phyloP scores from a whole-genome alignment of 1,139 yeast genomes.

The Saccharomyces pastorianus region DNA sequence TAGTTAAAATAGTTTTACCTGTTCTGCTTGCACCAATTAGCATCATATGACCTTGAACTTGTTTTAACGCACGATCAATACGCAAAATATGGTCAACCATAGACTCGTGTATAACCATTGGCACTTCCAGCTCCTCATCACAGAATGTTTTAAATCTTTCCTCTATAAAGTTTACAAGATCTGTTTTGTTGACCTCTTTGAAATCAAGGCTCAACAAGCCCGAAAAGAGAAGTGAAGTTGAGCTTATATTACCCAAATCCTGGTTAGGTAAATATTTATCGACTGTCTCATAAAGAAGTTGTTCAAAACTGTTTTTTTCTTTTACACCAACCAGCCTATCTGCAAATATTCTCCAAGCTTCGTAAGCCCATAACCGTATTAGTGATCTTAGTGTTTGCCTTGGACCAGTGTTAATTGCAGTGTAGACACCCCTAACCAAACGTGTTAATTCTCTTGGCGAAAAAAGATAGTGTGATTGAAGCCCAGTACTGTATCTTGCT shows the following conservation, averaged over 20 bases:
- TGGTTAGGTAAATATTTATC: conserved; percentile 41
- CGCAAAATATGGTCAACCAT: conserved; percentile 68
- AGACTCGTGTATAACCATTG: conserved; percentile 60
- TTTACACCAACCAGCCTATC: conserved; percentile 52
- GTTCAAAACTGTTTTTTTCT: conserved; percentile 49
- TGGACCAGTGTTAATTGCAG: conserved; percentile 41
- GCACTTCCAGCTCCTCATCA: conserved; percentile 64
- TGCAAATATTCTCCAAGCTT: conserved; percentile 65
- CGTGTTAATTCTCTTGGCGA: conserved; percentile 90
- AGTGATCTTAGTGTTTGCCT: conserved; percentile 27
- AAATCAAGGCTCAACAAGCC: conserved; percentile 68
- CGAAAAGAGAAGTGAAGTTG: conserved; percentile 53
- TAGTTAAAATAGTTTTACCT: conserved; percentile 70
- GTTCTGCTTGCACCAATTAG: conserved; percentile 80
- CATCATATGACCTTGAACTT: conserved; percentile 85
- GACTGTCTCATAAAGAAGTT: conserved; percentile 37
- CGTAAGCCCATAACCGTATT: conserved; percentile 72
- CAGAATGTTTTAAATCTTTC: conserved; percentile 65
- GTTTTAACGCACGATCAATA: conserved; percentile 74
- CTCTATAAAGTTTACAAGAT: conserved; percentile 46
- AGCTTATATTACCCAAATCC: conserved; percentile 34
- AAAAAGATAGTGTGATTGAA: conserved; percentile 56
- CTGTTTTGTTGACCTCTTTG: conserved; percentile 45
- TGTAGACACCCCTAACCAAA: conserved; percentile 73
- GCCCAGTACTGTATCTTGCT: conserved; percentile 32